Evolutionary conservation across 176 grass and related monocot genomes (phyloP).

Genomic region (Hordeum marinum): DNA sequence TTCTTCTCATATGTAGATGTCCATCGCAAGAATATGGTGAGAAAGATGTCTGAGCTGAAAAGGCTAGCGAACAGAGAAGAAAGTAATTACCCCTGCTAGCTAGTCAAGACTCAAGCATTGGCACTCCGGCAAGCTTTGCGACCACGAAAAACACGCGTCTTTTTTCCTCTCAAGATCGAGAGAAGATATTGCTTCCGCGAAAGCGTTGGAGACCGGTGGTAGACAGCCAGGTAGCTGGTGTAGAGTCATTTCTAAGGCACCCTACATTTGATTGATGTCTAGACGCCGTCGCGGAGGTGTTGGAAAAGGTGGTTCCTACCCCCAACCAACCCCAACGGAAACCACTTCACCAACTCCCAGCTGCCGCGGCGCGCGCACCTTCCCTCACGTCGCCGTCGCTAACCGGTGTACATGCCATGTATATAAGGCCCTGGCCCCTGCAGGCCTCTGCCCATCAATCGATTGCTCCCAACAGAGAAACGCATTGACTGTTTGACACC

Average conservation of each 20-base stretch:
- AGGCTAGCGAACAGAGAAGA: background rate
- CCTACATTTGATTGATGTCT: background rate
- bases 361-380: slow-evolving; percentile 19
- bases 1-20: background rate
- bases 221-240: background rate
- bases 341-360: slow-evolving; percentile 43
- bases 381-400: background rate
- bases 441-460: background rate
- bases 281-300: background rate
- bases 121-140: background rate
- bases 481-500: background rate
- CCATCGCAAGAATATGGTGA: background rate
- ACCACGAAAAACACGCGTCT: slow-evolving; percentile 6
- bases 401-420: background rate
- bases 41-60: slow-evolving; percentile 32
- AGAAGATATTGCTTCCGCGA: no score
- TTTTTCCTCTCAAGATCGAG: background rate
- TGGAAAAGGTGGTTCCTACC: slow-evolving; percentile 28
- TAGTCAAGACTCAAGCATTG: background rate
- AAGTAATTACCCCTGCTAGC: background rate
- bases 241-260: slow-evolving; percentile 36
- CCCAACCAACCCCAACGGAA: slow-evolving; percentile 49
- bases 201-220: background rate
- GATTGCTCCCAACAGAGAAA: no score
- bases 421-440: slow-evolving; percentile 27